Evolutionary conservation across 805 yeast species (phyloP), one percentile per base, ranked within the genome.

Genomic region (Myxozyma melibiosi): DNA sequence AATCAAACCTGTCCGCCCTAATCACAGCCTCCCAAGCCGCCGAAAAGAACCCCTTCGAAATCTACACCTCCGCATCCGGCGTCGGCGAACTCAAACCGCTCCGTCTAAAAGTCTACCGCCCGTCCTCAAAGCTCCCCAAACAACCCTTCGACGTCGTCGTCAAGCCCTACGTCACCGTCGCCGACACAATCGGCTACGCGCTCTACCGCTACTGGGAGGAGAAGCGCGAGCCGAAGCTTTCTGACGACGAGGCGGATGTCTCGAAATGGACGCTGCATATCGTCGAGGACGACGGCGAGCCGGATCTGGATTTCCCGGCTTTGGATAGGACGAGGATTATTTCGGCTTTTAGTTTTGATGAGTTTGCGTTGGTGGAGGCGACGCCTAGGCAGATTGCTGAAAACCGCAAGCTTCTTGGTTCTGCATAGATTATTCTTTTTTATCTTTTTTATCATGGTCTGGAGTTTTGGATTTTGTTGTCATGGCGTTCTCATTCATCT

Each of bases 261-360:
- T 85, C 86, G 65, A 71, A 72, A 57, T 90, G 96, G 94, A 78
- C 85, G 52, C 67, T 92, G 33, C 87, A 87, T 55, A 76, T 92
- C 22, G 90, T 87, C 0, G 99, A 94, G 69, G 98, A 92, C 49
- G 97, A 91, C 68, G 97, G 95, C 49, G 85, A 88, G 37, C 90
- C 89, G 52, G 99, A 95, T 64, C 85, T 81, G 34, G 88, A 90
- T 51, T 91, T 94, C 74, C 98, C 98, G 1, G 82, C 91, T 0
- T 74, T 94, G 53, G 92, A 86, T 43, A 75, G 97, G 62, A 78
- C 81, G 0, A 76, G 91, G 51, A 66, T 75, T 3, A 75, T 94
- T 27, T 75, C 83, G 2, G 82, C 92, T 0, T 88, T 90, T 69
- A 88, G 90, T 24, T 85, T 84, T 53, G 88, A 84, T 63, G 97